Evolutionary conservation across 129 eudicot species (phyloP), one percentile per base, ranked within the genome.

Genomic region (Smallanthus sonchifolius): DNA sequence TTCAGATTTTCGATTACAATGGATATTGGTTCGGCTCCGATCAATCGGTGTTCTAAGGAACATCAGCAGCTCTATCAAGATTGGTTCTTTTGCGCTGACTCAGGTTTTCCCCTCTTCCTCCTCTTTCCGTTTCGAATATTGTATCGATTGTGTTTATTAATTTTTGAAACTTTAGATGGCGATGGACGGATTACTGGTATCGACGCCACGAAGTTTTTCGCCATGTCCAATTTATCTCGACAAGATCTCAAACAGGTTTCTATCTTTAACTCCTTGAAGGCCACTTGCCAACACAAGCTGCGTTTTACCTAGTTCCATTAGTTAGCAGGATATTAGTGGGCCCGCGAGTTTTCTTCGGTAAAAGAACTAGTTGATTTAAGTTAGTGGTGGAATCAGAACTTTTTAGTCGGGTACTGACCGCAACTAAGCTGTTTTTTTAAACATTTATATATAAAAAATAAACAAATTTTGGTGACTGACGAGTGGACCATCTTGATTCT

Each of bases 141-240:
- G 30, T 24, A 15, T 55, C 24, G 30, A 62, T 35, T 38, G 43
- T 19, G 3, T 57, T 36, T 51, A 3, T 19, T 60, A 24, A 24
- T 24, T 81, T 34, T 73, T 5, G 13, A 3, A 48, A 45, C 28
- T 76, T 36, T 65, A 92, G 96, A 93, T 73, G 87, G 88, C 49
- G 98, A 93, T 88, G 97, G 92, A 19, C 92, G 98, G 15, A 82
- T 93, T 34, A 90, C 89, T 4, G 98, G 98, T 39, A 79, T 17
- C 14, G 98, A 93, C 68, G 98, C 97, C 37, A 86, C 84, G 6
- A 83, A 86, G 83, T 90, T 90, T 75, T 93, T 93, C 47, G 71
- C 83, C 63, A 86, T 93, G 91, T 86, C 98, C 19, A 88, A 84
- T 44, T 75, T 90, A 72, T 65, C 97, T 38, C 87, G 92, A 36